A percentile compares a stretch with the other conserved stretches of the same genome.
Conservation (phyloP, 108 stramenopile genomes). For the Licmophora abbreviata region DNA sequence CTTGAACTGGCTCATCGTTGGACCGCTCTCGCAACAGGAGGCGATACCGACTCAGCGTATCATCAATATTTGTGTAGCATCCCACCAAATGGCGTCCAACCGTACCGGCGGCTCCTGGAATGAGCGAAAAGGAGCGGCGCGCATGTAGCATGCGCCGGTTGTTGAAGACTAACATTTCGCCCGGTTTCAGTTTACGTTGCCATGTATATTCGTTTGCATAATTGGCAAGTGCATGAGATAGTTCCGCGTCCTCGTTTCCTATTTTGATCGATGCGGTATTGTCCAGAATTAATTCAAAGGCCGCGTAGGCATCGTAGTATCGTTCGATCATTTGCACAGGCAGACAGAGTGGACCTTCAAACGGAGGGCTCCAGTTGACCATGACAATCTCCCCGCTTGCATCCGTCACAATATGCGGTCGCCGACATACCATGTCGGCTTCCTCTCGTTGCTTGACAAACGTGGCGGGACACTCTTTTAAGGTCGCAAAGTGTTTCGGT, state of each 20-base stretch:
- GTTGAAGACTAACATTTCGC: constrained; percentile 70
- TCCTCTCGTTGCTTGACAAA: constrained; percentile 70
- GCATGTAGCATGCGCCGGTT: constrained; percentile 79
- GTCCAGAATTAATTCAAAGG: constrained; percentile 55
- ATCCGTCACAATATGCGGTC: constrained; percentile 45
- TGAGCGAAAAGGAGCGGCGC: constrained; percentile 40
- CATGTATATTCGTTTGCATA: constrained; percentile 61
- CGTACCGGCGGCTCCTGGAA: constrained; percentile 6
- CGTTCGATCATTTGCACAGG: constrained; percentile 27
- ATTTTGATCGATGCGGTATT: background rate
- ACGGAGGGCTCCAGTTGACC: constrained; percentile 72
- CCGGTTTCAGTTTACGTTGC: constrained; percentile 37
- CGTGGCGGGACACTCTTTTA: constrained; percentile 44
- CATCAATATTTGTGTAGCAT: constrained; percentile 70
- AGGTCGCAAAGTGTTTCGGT: constrained; percentile 51
- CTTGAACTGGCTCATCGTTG: background rate
- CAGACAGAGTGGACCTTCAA: constrained; percentile 64
- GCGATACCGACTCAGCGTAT: constrained; percentile 58
- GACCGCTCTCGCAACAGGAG: constrained; percentile 20
- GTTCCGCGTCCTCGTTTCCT: constrained; percentile 1
- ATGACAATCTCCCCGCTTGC: constrained; percentile 35
- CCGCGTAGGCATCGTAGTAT: constrained; percentile 60
- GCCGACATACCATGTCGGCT: constrained; percentile 63
- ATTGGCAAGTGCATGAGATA: constrained; percentile 18
- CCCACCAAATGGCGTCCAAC: constrained; percentile 62